Conservation (phyloP, 805 yeast species). For the Nakazawaea laoshanensis region DNA sequence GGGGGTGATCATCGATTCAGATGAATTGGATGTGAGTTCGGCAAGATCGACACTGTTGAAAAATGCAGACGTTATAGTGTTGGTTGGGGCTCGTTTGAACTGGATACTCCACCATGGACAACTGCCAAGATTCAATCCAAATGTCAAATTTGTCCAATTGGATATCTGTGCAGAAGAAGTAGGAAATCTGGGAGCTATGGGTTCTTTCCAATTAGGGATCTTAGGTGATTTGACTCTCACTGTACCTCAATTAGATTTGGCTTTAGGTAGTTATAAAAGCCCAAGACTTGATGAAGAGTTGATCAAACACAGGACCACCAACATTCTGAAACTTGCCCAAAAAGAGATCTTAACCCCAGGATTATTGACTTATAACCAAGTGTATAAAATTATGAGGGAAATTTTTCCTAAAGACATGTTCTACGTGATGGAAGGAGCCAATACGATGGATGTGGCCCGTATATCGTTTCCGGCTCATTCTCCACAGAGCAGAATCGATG, state of each 20-base stretch:
- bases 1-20: slow-evolving; percentile 51
- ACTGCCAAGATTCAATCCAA: slow-evolving; percentile 37
- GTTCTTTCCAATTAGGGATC: slow-evolving; percentile 31
- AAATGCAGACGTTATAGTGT: slow-evolving; percentile 47
- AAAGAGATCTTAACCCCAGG: slow-evolving; percentile 21
- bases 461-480: slow-evolving; percentile 44
- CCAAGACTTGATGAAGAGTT: slow-evolving; percentile 22
- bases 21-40: slow-evolving; percentile 43
- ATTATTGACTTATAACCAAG: slow-evolving; percentile 42
- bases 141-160: slow-evolving; percentile 47
- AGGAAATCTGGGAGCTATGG: slow-evolving; percentile 30
- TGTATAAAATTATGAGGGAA: slow-evolving; percentile 39
- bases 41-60: slow-evolving; percentile 56
- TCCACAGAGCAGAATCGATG: slow-evolving; percentile 54
- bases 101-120: slow-evolving; percentile 70
- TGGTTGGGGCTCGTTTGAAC: slow-evolving; percentile 61
- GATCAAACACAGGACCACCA: slow-evolving; percentile 18
- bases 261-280: slow-evolving; percentile 22
- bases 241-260: slow-evolving; percentile 23
- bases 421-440: slow-evolving; percentile 64
- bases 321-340: slow-evolving; percentile 21
- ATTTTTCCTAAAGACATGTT: slow-evolving; percentile 27
- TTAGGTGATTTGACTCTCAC: slow-evolving; percentile 46
- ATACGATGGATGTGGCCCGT: slow-evolving; percentile 67
- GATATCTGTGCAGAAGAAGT: slow-evolving; percentile 46